Evolutionary conservation across 2,329 filamentous ascomycete species (phyloP).

Genomic region (Blastomyces parvus): DNA sequence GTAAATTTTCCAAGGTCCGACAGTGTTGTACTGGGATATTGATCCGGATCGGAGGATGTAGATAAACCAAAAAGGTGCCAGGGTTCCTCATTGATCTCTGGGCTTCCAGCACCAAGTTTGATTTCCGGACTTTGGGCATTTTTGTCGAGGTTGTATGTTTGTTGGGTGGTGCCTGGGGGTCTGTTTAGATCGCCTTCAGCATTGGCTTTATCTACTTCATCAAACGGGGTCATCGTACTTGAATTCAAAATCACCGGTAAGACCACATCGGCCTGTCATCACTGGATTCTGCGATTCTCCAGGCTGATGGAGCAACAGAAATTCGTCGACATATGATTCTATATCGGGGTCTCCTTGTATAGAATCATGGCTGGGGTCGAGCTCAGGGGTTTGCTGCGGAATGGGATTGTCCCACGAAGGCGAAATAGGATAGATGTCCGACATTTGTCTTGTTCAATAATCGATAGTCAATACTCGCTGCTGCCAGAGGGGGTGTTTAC

Average conservation of each 20-base stretch:
- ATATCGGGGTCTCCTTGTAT: constrained; percentile 5
- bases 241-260: constrained; percentile 6
- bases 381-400: constrained; percentile 7
- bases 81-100: not conserved
- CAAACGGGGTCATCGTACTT: constrained; percentile 6
- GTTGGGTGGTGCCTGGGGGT: not conserved
- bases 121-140: not conserved
- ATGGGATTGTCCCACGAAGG: constrained; percentile 6
- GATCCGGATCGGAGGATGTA: not conserved
- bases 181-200: constrained; percentile 10
- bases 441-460: constrained; percentile 6
- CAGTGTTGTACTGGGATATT: not conserved
- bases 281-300: not conserved
- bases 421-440: constrained; percentile 7
- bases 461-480: constrained; percentile 7
- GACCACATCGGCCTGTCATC: not conserved
- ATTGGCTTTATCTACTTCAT: constrained; percentile 6
- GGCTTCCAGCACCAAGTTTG: not conserved
- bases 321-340: constrained; percentile 7
- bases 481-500: not conserved
- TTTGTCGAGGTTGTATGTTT: not conserved
- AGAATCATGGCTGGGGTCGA: constrained; percentile 7
- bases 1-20: constrained; percentile 4
- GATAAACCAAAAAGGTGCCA: constrained; percentile 1
- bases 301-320: not conserved